Percentiles rank a stretch among this genome's conserved stretches.
Evolutionary conservation across 345 rosid species (phyloP).

Genomic region (Eucalyptus tenuipes): DNA sequence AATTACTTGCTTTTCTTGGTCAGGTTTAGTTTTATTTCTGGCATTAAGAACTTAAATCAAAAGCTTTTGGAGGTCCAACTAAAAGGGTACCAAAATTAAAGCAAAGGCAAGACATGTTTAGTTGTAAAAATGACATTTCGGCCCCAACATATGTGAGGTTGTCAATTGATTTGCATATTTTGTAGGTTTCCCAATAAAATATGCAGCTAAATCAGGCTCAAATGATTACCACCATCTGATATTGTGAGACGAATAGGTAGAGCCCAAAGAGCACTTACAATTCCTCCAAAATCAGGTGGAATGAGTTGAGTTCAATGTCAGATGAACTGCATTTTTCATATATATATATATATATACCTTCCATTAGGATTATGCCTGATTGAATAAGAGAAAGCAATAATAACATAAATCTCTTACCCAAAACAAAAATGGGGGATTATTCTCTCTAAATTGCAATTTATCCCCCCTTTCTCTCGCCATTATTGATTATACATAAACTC

Average conservation of each 20-base stretch:
- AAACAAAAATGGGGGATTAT: background rate
- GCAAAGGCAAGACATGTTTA: background rate
- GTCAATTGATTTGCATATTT: background rate
- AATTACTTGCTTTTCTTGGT: background rate
- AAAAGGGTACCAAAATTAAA: background rate
- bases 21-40: background rate
- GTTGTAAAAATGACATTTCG: background rate
- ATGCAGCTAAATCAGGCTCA: background rate
- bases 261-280: background rate
- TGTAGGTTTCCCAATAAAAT: background rate
- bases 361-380: background rate
- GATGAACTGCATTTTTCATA: background rate
- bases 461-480: background rate
- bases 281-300: background rate
- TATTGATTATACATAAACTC: too few species aligned
- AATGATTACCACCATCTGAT: background rate
- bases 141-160: background rate
- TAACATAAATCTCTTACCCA: background rate
- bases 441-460: background rate
- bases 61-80: background rate
- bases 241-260: background rate
- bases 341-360: background rate
- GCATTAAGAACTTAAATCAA: background rate
- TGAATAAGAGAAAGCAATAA: background rate
- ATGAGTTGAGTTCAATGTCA: background rate